phyloP scores from a whole-genome alignment of 164 flowering plant species.

The Protea cynaroides region DNA sequence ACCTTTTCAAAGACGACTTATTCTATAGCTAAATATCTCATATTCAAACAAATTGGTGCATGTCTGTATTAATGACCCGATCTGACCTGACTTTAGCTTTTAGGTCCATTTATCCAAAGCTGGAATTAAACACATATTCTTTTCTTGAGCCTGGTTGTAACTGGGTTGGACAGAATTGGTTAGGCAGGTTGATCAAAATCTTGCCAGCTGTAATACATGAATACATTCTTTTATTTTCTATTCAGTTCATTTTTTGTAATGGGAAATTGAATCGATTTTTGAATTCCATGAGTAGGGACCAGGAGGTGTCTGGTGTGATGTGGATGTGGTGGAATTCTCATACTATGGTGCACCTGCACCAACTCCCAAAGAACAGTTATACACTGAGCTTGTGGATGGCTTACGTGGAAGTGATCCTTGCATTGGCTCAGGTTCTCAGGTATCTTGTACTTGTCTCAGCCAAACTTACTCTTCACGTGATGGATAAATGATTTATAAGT shows the following conservation, averaged over 20 bases:
- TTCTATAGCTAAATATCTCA: no score
- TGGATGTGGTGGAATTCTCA: conserved; percentile 92
- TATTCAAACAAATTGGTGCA: no score
- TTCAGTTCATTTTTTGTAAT: neutral
- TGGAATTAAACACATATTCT: no score
- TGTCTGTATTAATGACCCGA: no score
- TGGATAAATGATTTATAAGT: neutral
- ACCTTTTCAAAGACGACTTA: no score
- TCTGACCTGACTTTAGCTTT: no score
- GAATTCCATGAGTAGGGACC: conserved; percentile 57
- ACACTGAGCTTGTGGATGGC: conserved; percentile 88
- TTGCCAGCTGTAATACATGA: neutral
- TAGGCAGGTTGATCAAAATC: no score
- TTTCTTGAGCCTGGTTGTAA: no score
- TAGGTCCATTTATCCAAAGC: no score
- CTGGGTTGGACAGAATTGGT: no score
- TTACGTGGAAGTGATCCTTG: conserved; percentile 77
- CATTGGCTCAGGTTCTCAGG: conserved; percentile 96
- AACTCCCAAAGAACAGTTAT: conserved; percentile 78
- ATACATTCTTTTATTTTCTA: neutral
- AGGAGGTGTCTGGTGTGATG: conserved; percentile 97
- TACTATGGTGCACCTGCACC: conserved; percentile 90
- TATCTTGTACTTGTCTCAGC: conserved; percentile 20
- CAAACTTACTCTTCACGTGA: neutral
- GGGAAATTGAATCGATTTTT: conserved; percentile 10